phyloP scores from a whole-genome alignment of 1,139 yeast species.

The Meyerozyma smithsonii region DNA sequence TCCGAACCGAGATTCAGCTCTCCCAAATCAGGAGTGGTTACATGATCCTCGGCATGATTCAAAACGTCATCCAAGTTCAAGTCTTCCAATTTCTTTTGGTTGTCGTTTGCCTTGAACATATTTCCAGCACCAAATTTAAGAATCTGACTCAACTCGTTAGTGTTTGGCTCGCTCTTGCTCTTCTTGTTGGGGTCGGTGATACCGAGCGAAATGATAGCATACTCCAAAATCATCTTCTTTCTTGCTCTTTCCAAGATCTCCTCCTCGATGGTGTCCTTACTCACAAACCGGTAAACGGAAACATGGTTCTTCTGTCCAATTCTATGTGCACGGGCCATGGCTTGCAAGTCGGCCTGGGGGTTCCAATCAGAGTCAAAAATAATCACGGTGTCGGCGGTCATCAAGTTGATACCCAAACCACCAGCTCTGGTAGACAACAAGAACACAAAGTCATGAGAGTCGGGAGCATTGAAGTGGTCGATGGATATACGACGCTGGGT shows the following conservation, averaged over 20 bases:
- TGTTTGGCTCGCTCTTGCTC: slow-evolving; percentile 64
- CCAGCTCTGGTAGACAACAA: slow-evolving; percentile 95
- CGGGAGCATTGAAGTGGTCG: slow-evolving; percentile 95
- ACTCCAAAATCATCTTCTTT: slow-evolving; percentile 95
- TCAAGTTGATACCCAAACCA: slow-evolving; percentile 94
- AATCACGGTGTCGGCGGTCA: slow-evolving; percentile 98
- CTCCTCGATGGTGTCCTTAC: slow-evolving; percentile 96
- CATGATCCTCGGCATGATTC: slow-evolving; percentile 95
- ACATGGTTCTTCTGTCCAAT: slow-evolving; percentile 98
- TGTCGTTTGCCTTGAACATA: slow-evolving; percentile 90
- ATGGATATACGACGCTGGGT: slow-evolving; percentile 90
- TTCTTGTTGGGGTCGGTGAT: slow-evolving; percentile 68
- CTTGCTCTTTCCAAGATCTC: slow-evolving; percentile 95
- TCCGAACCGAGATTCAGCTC: slow-evolving; percentile 98
- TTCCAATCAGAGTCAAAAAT: slow-evolving; percentile 99
- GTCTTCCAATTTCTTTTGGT: slow-evolving; percentile 92
- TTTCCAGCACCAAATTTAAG: slow-evolving; percentile 97
- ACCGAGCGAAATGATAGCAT: slow-evolving; percentile 94
- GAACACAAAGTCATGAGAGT: slow-evolving; percentile 87
- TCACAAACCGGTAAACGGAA: slow-evolving; percentile 92
- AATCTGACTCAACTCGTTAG: slow-evolving; percentile 86
- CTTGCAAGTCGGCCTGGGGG: slow-evolving; percentile 97
- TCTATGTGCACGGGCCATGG: slow-evolving; percentile 99
- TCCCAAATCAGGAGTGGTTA: slow-evolving; percentile 93
- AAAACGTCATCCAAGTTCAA: slow-evolving; percentile 93